phyloP scores from a whole-genome alignment of 2,329 filamentous ascomycete species.

The Coniochaeta hoffmannii region DNA sequence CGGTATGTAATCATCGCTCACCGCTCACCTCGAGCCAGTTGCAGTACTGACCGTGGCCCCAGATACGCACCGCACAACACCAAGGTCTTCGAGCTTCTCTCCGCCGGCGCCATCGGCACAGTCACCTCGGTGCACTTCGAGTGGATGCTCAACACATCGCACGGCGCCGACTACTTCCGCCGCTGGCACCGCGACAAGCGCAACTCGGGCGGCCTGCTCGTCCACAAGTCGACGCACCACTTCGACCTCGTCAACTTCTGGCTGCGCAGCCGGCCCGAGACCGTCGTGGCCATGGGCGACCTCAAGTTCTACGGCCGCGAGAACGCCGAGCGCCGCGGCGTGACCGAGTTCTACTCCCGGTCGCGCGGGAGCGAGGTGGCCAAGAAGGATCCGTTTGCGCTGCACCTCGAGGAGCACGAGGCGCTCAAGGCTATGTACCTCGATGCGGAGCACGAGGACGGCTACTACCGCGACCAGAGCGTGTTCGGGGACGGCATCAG shows the following conservation, averaged over 20 bases:
- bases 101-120: conserved; percentile 45
- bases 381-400: conserved; percentile 48
- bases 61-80: conserved; percentile 51
- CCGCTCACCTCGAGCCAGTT: too few species aligned
- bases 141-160: conserved; percentile 55
- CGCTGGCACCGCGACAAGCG: conserved; percentile 56
- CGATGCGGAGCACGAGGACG: conserved; percentile 56
- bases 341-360: conserved; percentile 41
- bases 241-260: conserved; percentile 59
- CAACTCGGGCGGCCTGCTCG: conserved; percentile 51
- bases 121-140: conserved; percentile 55
- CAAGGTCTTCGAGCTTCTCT: conserved; percentile 46
- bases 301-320: conserved; percentile 54
- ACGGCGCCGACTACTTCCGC: conserved; percentile 56
- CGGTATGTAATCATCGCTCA: conserved; percentile 32
- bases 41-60: too few species aligned
- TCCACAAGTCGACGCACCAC: conserved; percentile 58
- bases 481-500: conserved; percentile 57
- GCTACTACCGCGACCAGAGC: conserved; percentile 54
- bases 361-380: conserved; percentile 43
- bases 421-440: conserved; percentile 53
- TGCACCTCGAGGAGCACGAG: conserved; percentile 43
- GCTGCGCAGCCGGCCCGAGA: conserved; percentile 46
- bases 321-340: conserved; percentile 50
- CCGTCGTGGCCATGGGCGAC: conserved; percentile 51